These are phyloP conservation scores for Mycena kentingensis DNA, from an alignment of 768 basidiomycete species.

Conservation along the genomic window DNA sequence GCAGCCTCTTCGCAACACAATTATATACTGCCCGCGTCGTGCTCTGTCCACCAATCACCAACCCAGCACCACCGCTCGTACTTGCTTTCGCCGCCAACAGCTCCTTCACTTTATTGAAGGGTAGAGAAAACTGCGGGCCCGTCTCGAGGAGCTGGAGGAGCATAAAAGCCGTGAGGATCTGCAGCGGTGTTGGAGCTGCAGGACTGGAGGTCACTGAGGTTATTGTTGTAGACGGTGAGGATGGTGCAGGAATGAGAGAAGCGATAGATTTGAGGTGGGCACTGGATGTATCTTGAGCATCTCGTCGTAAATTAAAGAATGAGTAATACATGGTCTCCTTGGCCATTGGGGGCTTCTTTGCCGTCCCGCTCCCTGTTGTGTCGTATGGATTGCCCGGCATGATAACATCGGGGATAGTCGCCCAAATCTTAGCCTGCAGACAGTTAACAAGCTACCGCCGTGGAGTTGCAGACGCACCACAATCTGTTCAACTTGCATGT, in stretches of 20 bases:
- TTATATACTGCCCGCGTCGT: conserved; percentile 68
- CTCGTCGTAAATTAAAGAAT: conserved; percentile 5
- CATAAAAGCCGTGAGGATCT: conserved; percentile 70
- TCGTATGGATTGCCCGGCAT: conserved; percentile 53
- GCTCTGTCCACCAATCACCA: conserved; percentile 41
- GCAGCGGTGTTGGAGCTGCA: conserved; percentile 58
- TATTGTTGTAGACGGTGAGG: conserved; percentile 60
- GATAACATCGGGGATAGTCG: conserved; percentile 63
- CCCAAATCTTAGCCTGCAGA: conserved; percentile 67
- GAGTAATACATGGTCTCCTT: conserved; percentile 63
- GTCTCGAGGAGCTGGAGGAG: conserved; percentile 59
- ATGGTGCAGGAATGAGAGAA: conserved; percentile 48
- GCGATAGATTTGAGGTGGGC: conserved; percentile 60
- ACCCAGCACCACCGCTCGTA: conserved; percentile 31
- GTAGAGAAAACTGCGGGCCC: conserved; percentile 55
- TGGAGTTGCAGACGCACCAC: conserved; percentile 45
- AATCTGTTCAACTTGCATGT: conserved; percentile 63
- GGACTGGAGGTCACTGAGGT: conserved; percentile 44
- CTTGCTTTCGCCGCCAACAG: conserved; percentile 48
- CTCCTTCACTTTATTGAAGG: conserved; percentile 65
- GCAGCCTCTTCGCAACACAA: conserved; percentile 78
- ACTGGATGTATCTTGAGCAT: conserved; percentile 36
- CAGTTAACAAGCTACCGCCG: background rate
- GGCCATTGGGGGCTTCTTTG: conserved; percentile 47
- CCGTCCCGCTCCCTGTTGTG: conserved; percentile 29